These are phyloP conservation scores for Francoa sonchifolia DNA, from an alignment of 441 rosid species.

Conservation along the genomic window DNA sequence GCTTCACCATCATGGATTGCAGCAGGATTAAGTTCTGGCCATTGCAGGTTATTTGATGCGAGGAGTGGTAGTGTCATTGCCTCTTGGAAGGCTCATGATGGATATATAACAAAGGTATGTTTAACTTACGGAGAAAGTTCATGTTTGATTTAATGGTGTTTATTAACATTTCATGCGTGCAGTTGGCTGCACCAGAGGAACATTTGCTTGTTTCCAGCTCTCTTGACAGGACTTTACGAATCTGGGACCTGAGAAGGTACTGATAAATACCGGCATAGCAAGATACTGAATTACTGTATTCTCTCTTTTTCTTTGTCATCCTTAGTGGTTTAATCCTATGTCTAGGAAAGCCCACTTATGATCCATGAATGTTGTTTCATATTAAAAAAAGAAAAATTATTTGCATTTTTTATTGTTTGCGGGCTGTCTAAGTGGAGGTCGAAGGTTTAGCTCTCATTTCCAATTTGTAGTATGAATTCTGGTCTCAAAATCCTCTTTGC, in stretches of 20 bases:
- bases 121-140: conserved; percentile 9
- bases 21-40: conserved; percentile 83
- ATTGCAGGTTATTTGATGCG: conserved; percentile 65
- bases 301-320: not conserved
- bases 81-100: conserved; percentile 86
- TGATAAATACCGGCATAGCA: no score
- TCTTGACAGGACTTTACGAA: conserved; percentile 59
- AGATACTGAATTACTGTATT: not conserved
- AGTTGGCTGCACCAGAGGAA: conserved; percentile 77
- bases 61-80: conserved; percentile 60
- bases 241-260: conserved; percentile 94
- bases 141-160: conserved; percentile 9
- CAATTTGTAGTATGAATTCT: no score
- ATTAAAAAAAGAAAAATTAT: no score
- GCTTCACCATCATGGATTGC: conserved; percentile 72
- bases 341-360: no score
- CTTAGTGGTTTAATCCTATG: no score
- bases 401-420: no score
- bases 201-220: conserved; percentile 92
- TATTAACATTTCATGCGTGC: conserved; percentile 16
- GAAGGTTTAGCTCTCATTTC: no score
- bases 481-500: not conserved
- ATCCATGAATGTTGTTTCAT: no score
- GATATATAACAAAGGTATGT: conserved; percentile 75
- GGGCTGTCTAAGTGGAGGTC: no score